Evolutionary conservation across 345 rosid genomes (phyloP).

Genomic region (Sonneratia caseolaris): DNA sequence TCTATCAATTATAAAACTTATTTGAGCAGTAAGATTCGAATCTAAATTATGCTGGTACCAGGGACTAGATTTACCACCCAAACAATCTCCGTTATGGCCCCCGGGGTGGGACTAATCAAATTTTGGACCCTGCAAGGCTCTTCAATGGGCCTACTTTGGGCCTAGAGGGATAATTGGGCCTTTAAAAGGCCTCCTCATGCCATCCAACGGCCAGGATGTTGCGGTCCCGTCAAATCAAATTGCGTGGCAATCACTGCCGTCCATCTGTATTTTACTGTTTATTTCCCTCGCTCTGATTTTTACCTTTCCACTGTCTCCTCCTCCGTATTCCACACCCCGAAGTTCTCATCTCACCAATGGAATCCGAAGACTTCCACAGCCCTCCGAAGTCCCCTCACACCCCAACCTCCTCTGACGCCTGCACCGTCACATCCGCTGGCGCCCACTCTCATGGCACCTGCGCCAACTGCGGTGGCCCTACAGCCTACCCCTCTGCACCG

Average conservation of each 20-base stretch:
- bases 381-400: slow-evolving; percentile 22
- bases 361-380: slow-evolving; percentile 24
- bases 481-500: slow-evolving; percentile 41
- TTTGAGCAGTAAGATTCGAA: too few relatives aligned
- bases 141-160: too few relatives aligned
- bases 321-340: neutral
- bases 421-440: slow-evolving; percentile 9
- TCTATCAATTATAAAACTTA: too few relatives aligned
- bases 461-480: slow-evolving; percentile 57
- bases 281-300: too few relatives aligned
- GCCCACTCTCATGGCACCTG: slow-evolving; percentile 29
- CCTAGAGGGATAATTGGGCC: too few relatives aligned
- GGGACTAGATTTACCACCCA: too few relatives aligned
- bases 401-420: slow-evolving; percentile 11
- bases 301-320: neutral
- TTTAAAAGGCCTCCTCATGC: too few relatives aligned
- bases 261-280: neutral
- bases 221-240: neutral
- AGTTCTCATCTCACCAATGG: slow-evolving; percentile 25
- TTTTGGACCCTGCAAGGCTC: too few relatives aligned
- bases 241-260: neutral
- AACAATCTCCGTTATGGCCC: too few relatives aligned
- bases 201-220: too few relatives aligned
- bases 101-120: too few relatives aligned
- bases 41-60: too few relatives aligned